Evolutionary conservation across 495 filamentous ascomycete species (phyloP).

Genomic region (Annulohypoxylon maeteangense): DNA sequence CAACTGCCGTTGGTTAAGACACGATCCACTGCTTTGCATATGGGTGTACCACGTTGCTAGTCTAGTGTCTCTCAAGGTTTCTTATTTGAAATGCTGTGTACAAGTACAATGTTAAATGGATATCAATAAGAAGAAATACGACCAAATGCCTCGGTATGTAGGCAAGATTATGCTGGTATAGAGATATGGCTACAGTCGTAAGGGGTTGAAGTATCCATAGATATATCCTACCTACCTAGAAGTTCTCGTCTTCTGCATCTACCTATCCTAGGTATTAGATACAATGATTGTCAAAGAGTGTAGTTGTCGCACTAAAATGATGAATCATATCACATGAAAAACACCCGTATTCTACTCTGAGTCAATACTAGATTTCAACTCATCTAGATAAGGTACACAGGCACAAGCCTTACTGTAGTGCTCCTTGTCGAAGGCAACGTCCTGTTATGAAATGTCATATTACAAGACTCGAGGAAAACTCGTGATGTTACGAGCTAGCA

Average conservation of each 20-base stretch:
- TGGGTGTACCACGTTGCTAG: neutral
- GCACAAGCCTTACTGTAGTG: conserved; percentile 2
- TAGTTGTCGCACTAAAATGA: too few relatives aligned
- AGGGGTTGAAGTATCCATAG: neutral
- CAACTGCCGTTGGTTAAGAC: neutral
- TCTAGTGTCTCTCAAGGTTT: neutral
- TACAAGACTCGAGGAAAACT: neutral
- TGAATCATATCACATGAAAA: too few relatives aligned
- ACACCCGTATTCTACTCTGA: too few relatives aligned
- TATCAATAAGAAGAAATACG: neutral
- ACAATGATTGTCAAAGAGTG: too few relatives aligned
- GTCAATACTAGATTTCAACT: neutral
- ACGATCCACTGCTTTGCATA: neutral
- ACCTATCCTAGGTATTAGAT: too few relatives aligned
- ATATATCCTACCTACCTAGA: neutral
- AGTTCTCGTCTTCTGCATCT: too few relatives aligned
- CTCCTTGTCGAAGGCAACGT: neutral
- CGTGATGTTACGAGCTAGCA: neutral
- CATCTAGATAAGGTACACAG: neutral
- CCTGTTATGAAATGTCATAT: neutral
- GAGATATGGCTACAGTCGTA: neutral
- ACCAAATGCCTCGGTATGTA: neutral
- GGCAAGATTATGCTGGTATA: neutral
- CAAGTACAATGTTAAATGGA: neutral
- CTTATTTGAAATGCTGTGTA: conserved; percentile 10